Evolutionary conservation across 164 flowering plant species (phyloP).

Genomic region (Echeveria elegans): DNA sequence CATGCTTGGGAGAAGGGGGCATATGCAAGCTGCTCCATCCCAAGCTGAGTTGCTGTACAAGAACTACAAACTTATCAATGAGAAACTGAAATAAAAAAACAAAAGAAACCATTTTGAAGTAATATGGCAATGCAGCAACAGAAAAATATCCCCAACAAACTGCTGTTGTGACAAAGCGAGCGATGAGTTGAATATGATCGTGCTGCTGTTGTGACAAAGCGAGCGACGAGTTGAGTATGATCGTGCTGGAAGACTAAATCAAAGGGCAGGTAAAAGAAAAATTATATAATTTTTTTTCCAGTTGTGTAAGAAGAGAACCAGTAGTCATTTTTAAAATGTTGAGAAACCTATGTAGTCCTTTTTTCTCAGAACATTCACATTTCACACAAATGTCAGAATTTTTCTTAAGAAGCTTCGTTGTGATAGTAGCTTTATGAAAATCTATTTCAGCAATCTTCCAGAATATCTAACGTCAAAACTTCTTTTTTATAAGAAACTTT

Average conservation of each 20-base stretch:
- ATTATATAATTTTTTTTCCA: neutral
- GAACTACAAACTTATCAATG: constrained; percentile 52
- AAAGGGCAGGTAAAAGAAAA: constrained; percentile 88
- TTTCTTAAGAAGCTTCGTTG: no score
- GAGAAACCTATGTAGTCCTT: no score
- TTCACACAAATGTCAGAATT: no score
- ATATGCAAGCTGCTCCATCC: constrained; percentile 82
- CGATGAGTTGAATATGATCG: constrained; percentile 33
- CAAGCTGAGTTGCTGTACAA: constrained; percentile 64
- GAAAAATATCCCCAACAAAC: constrained; percentile 58
- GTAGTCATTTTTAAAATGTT: no score
- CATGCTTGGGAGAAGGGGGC: constrained; percentile 76
- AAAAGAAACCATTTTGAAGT: constrained; percentile 67
- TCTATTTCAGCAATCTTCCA: no score
- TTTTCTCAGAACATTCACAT: no score
- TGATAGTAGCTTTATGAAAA: no score
- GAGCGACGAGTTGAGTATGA: constrained; percentile 21
- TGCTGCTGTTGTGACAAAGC: constrained; percentile 48
- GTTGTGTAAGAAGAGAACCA: no score
- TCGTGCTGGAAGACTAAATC: constrained; percentile 84
- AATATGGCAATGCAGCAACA: constrained; percentile 75
- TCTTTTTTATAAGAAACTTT: no score
- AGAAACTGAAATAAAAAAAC: constrained; percentile 41
- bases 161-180: constrained; percentile 36
- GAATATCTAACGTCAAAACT: no score